Evolutionary conservation across 805 yeast genomes (phyloP).

Genomic region (Candida coleopterorum): DNA sequence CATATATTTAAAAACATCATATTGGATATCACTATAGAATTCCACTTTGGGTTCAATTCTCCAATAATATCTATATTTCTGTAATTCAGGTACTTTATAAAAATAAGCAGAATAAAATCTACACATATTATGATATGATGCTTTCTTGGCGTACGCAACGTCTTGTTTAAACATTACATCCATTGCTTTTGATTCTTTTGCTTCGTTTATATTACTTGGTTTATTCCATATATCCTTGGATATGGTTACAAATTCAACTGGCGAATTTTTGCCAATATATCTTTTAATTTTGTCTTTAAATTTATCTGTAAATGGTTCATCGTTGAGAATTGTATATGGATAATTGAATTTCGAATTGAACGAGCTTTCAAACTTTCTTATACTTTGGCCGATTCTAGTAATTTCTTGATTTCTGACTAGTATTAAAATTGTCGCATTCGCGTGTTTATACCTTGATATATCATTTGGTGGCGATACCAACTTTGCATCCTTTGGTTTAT

Average conservation of each 20-base stretch:
- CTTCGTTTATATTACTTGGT: conserved; percentile 52
- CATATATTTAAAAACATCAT: conserved; percentile 76
- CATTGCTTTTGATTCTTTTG: conserved; percentile 37
- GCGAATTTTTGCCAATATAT: conserved; percentile 14
- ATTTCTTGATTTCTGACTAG: conserved; percentile 69
- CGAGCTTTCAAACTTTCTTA: conserved; percentile 53
- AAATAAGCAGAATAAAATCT: conserved; percentile 67
- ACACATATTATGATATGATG: conserved; percentile 81
- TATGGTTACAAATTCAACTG: conserved; percentile 36
- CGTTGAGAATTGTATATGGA: conserved; percentile 80
- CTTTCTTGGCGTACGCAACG: conserved; percentile 56
- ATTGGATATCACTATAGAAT: conserved; percentile 64
- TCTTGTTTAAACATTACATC: conserved; percentile 34
- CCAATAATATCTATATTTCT: conserved; percentile 70
- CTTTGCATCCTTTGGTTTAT: conserved; percentile 43
- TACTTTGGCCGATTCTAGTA: conserved; percentile 44
- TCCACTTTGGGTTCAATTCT: conserved; percentile 71
- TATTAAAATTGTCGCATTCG: conserved; percentile 71
- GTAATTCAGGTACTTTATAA: conserved; percentile 57
- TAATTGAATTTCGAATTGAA: conserved; percentile 71
- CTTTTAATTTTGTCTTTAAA: conserved; percentile 40
- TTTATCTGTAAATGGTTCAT: conserved; percentile 53
- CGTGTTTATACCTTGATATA: conserved; percentile 34
- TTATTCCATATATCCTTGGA: conserved; percentile 49
- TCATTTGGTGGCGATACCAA: conserved; percentile 11